Evolutionary conservation across 164 flowering plant genomes (phyloP).

Genomic region (Protea cynaroides): DNA sequence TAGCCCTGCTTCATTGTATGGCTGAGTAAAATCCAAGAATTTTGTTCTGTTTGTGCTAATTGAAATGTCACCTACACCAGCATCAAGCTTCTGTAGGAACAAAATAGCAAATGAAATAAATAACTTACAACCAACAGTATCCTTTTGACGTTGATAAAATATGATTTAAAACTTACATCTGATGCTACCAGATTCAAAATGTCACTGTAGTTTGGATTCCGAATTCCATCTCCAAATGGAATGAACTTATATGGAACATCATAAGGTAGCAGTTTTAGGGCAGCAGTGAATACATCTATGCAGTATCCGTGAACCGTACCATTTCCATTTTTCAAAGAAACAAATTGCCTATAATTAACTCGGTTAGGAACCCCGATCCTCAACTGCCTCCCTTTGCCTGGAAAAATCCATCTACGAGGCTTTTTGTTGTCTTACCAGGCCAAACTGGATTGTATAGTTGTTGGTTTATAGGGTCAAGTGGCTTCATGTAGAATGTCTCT

Average conservation of each 20-base stretch:
- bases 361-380: conserved; percentile 67
- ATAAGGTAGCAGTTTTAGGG: conserved; percentile 62
- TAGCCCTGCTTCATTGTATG: conserved; percentile 73
- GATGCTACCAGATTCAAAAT: conserved; percentile 43
- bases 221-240: conserved; percentile 57
- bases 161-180: conserved; percentile 43
- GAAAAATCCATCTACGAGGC: conserved; percentile 91
- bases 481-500: conserved; percentile 29
- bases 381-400: conserved; percentile 57
- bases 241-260: conserved; percentile 59
- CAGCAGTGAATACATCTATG: conserved; percentile 75
- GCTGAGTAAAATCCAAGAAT: conserved; percentile 80
- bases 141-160: neutral
- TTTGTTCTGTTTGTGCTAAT: conserved; percentile 61
- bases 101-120: conserved; percentile 2
- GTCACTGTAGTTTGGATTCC: conserved; percentile 50
- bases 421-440: conserved; percentile 60
- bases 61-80: conserved; percentile 75
- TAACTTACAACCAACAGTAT: neutral
- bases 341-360: conserved; percentile 51
- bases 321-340: conserved; percentile 36
- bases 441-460: conserved; percentile 42
- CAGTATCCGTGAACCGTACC: conserved; percentile 59
- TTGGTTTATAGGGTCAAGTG: conserved; percentile 31
- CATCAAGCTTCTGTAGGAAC: conserved; percentile 53